Evolutionary conservation across 257 asterid genomes (phyloP), one percentile per base, ranked within the genome.

Genomic region (Mentha longifolia): DNA sequence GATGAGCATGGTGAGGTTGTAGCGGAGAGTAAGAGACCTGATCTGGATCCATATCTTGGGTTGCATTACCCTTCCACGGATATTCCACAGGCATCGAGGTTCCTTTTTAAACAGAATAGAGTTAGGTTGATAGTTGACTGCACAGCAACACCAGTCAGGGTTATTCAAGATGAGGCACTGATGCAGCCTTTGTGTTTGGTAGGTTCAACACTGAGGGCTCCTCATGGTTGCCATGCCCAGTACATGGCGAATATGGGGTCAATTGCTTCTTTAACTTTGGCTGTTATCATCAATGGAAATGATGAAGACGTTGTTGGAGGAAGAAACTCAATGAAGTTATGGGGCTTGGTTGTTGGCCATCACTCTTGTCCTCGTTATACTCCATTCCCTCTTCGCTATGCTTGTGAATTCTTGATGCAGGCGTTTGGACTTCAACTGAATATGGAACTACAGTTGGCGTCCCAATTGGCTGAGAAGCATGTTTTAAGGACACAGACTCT

Each of bases 311-410:
- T 79, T 13, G 55, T 57, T 56, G 88, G 83, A 55, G 89, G 90
- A 17, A 78, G 86, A 66, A 86, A 87, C 70, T 67, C 89, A 3
- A 89, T 80, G 96, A 84, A 88, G 81, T 88, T 91, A n/a, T 91
- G 97, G 97, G 96, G 96, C 20, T 80, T 91, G 84, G 97, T 91
- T 54, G 96, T 87, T 15, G 94, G 97, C 70, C 97, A 91, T 58
- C 97, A 91, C 81, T 85, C 95, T 50, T 87, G 92, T 50, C 84
- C 86, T 58, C 76, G 90, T 41, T 80, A 76, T 62, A 67, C 84
- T 68, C 92, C 96, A 4, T 91, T 91, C 84, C 96, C 97, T 0
- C 92, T 89, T 57, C 89, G 97, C 30, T 89, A 85, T 72, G 96
- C 97, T 35, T 91, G 97, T 71, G 97, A 91, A 71, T 91, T 91